phyloP scores from a whole-genome alignment of 2,329 filamentous ascomycete genomes.

The Paraphaeosphaeria minitans region DNA sequence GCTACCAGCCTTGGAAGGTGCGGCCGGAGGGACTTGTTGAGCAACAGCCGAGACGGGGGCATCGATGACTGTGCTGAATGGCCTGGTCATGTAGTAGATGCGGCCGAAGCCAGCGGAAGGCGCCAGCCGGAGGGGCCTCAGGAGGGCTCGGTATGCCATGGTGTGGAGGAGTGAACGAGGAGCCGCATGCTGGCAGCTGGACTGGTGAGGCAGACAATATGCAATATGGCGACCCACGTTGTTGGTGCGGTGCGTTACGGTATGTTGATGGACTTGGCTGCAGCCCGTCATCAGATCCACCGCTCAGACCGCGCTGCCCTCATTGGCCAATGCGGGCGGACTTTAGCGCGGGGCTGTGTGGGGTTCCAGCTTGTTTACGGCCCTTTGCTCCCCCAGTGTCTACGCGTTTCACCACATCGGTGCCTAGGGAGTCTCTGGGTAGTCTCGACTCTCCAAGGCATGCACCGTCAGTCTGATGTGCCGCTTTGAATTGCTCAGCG shows the following conservation, averaged over 20 bases:
- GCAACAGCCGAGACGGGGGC: slow-evolving; percentile 31
- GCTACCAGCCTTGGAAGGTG: slow-evolving; percentile 15
- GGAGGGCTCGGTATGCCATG: slow-evolving; percentile 15
- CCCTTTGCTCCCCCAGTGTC: background rate
- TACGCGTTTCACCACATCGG: slow-evolving; percentile 1
- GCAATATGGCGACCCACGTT: slow-evolving; percentile 3
- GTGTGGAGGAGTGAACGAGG: slow-evolving; percentile 2
- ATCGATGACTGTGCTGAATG: slow-evolving; percentile 44
- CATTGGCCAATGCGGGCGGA: slow-evolving; percentile 8
- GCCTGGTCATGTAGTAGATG: slow-evolving; percentile 13
- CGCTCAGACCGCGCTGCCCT: background rate
- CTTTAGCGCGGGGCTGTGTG: slow-evolving; percentile 8
- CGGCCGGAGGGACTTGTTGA: slow-evolving; percentile 24
- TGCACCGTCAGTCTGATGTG: slow-evolving; percentile 31
- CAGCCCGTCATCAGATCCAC: background rate
- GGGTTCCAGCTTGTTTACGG: slow-evolving; percentile 10
- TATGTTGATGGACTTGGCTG: slow-evolving; percentile 1
- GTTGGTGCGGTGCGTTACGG: background rate
- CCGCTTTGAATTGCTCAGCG: slow-evolving; percentile 45
- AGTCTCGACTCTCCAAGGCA: too few species aligned
- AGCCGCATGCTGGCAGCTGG: background rate
- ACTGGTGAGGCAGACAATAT: slow-evolving; percentile 1
- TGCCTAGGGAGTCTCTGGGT: too few species aligned
- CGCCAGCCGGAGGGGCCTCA: slow-evolving; percentile 16
- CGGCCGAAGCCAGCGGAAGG: slow-evolving; percentile 2